Conservation (phyloP, 371 early-diverging fungal genomes). For the Nematocida sp. region DNA sequence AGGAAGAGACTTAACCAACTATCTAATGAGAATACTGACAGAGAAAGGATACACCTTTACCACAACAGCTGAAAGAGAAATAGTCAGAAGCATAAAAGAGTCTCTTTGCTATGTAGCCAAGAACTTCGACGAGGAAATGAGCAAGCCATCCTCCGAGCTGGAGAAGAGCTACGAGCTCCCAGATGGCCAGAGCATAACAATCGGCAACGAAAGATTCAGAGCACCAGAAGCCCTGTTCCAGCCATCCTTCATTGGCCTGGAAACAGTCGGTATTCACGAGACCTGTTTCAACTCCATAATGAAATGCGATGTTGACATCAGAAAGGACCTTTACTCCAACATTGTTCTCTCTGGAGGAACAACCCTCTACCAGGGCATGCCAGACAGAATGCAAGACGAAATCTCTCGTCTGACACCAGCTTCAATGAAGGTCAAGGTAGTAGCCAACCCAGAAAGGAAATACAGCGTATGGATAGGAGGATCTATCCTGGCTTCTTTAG, state of each 20-base stretch:
- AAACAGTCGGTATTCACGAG: conserved; percentile 82
- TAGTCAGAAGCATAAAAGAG: conserved; percentile 99
- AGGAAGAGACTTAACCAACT: conserved; percentile 92
- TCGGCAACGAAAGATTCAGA: conserved; percentile 93
- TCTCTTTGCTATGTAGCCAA: conserved; percentile 96
- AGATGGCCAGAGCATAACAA: conserved; percentile 94
- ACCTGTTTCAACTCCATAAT: conserved; percentile 86
- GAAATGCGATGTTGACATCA: conserved; percentile 92
- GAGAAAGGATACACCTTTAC: conserved; percentile 96
- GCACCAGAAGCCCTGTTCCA: conserved; percentile 97
- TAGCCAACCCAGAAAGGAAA: conserved; percentile 98
- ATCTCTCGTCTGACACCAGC: conserved; percentile 89
- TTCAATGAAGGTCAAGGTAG: conserved; percentile 96
- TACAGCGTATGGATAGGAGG: conserved; percentile 99
- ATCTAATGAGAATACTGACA: conserved; percentile 87
- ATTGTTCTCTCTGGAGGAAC: conserved; percentile 83
- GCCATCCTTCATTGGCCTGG: conserved; percentile 81
- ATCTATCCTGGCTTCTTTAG: conserved; percentile 94
- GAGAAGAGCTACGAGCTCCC: conserved; percentile 92
- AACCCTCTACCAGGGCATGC: conserved; percentile 69
- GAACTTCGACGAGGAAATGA: conserved; percentile 94
- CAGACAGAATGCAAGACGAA: conserved; percentile 85
- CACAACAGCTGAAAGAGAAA: conserved; percentile 98
- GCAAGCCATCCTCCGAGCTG: conserved; percentile 72
- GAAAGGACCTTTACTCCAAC: conserved; percentile 86